Base-by-base conservation (phyloP, 2,329 filamentous ascomycete genomes). In the Geosmithia putterillii region DNA sequence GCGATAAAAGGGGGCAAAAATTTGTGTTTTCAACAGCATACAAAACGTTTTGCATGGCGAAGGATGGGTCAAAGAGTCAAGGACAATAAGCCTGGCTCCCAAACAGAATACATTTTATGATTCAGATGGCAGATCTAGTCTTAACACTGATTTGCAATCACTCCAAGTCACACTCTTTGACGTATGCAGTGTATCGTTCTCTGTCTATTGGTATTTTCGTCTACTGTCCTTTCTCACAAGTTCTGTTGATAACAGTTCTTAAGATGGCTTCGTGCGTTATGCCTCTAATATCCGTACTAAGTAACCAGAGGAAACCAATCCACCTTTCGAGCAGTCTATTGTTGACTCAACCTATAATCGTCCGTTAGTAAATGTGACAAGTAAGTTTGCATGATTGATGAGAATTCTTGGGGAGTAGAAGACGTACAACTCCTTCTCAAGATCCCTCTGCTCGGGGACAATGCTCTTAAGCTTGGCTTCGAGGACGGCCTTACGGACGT, bases 371-470 rank as follows among this genome's bases (percentile, higher is more conserved):
- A 4, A 38, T n/a, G 10, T 18, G 20, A 18, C 20, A 18, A 38
- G 12, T 6, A 21, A 38, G 10, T 38, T 4, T 9, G 17, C 6
- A 18, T 18, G 36, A 18, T 38, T 18, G 15, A 38, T n/a, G 9
- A 18, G 20, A 38, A 14, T 25, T 25, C 7, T 25, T 25, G n/a
- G 4, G 15, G 36, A 38, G 15, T 9, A 38, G 7, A 37, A 18
- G 10, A 41, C 39, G 28, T 17, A 41, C 25, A 41, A 41, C 41
- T 42, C 23, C 36, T 46, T 47, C 54, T 38, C 50, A 44, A 65
- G 45, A 4, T 54, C 46, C 48, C 53, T 62, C 61, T 90, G 84
- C 62, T 90, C 86, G 1, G 76, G 73, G n/a, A 90, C 83, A 18
- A 81, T 74, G 47, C 72, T 85, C 57, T 73, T 76, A 53, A 89